Base-by-base conservation (phyloP, 345 rosid genomes). In the Physaria fendleri region DNA sequence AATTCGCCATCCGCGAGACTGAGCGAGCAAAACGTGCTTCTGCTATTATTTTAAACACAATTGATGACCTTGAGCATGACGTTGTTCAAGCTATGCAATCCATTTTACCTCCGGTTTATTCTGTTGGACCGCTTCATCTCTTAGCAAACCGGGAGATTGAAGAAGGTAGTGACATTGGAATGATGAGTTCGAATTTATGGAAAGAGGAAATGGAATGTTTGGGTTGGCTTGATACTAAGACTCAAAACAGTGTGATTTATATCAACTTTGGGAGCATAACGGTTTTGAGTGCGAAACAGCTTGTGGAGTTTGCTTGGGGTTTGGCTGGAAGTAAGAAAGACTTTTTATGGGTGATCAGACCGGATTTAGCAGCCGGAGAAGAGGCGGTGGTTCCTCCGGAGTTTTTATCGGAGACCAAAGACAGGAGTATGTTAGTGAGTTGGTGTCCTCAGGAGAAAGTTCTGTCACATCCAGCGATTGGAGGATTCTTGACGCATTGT, bases 261-360 rank as follows among this genome's bases (percentile, higher is more conserved):
- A 83, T 81, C 1, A 84, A 81, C 52, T 84, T 84, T 10, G 90
- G 91, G 5, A 81, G 87, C 76, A 76, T 84, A 62, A 65, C 91
- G 0, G 79, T 82, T 3, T 59, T 84, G 76, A 71, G 64, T 0
- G 15, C 65, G 0, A 35, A 69, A 28, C 87, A 84, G 29, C 37
- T 80, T 11, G 25, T n/a, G 9, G 91, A 84, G 73, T 74, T 82
- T 6, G 83, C 91, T 5, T 82, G 85, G 91, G 91, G 87, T 12
- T 73, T 84, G 11, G 91, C 87, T 0, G 79, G 71, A 11, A 82
- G 83, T 47, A 71, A 65, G 8, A 75, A 78, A 12, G 43, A 71
- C 0, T 84, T 84, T 62, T 25, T 84, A 38, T 84, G 91, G 91
- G 71, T 80, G 23, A 75, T 79, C 5, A 51, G 91, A 49, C 87